Evolutionary conservation across 1,139 yeast genomes (phyloP).

Genomic region (Sugiyamaella sp.): DNA sequence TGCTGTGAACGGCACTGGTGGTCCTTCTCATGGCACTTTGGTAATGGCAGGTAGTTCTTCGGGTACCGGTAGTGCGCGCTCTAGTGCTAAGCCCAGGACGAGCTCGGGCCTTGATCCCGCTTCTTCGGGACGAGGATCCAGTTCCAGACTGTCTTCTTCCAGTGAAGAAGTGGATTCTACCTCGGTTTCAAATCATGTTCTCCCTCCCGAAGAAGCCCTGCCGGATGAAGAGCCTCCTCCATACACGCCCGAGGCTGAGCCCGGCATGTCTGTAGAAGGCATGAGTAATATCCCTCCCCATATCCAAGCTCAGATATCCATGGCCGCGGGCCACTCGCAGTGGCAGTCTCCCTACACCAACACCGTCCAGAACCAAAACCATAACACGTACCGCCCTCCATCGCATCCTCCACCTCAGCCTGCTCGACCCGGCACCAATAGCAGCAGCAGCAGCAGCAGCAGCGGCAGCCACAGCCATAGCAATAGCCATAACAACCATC

Average conservation of each 20-base stretch:
- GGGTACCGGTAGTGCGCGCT: too few species aligned
- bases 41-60: too few species aligned
- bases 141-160: too few species aligned
- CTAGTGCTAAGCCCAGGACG: too few species aligned
- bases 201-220: conserved; percentile 28
- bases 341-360: too few species aligned
- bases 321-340: neutral
- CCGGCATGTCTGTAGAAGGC: conserved; percentile 24
- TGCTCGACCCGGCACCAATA: neutral
- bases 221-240: conserved; percentile 38
- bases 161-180: neutral
- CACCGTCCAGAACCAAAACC: conserved; percentile 2
- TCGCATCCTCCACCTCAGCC: too few species aligned
- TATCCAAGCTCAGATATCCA: conserved; percentile 8
- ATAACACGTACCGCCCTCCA: neutral
- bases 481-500: conserved; percentile 3
- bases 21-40: too few species aligned
- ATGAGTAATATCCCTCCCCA: conserved; percentile 21
- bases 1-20: too few species aligned
- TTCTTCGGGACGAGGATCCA: too few species aligned
- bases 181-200: conserved; percentile 3
- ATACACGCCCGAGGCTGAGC: conserved; percentile 32
- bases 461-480: neutral
- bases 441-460: too few species aligned
- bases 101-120: too few species aligned